phyloP scores from a whole-genome alignment of 441 rosid genomes.

The Euphorbia schlechtendalii region DNA sequence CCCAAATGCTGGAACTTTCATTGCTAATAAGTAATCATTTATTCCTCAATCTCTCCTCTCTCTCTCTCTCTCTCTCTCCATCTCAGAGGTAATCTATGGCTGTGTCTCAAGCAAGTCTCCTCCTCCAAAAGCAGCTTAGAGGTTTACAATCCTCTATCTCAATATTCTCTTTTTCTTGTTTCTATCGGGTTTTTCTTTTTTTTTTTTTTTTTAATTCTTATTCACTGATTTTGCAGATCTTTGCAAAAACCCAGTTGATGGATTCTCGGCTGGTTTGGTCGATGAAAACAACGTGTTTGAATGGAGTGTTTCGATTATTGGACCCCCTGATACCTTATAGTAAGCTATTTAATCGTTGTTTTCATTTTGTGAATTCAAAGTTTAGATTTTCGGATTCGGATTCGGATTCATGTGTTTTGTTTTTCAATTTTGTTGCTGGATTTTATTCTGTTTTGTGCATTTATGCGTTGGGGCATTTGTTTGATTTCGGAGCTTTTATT shows the following conservation, averaged over 20 bases:
- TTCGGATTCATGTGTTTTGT: conserved; percentile 13
- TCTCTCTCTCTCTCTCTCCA: background rate
- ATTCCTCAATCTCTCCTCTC: too few species aligned
- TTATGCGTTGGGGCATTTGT: too few species aligned
- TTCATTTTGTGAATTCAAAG: conserved; percentile 5
- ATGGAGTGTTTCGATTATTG: conserved; percentile 62
- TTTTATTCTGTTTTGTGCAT: background rate
- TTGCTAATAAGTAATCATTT: too few species aligned
- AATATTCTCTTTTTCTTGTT: background rate
- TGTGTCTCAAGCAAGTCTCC: conserved; percentile 59
- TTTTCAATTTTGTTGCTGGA: background rate
- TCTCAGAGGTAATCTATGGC: conserved; percentile 34
- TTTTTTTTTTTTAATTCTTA: too few species aligned
- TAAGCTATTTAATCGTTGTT: conserved; percentile 21
- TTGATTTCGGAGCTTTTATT: too few species aligned
- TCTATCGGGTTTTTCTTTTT: too few species aligned
- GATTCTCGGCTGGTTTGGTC: conserved; percentile 64
- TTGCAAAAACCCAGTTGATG: conserved; percentile 63
- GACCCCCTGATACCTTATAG: conserved; percentile 62
- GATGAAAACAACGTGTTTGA: conserved; percentile 57
- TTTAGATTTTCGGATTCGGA: background rate
- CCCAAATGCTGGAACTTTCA: too few species aligned
- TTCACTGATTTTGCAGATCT: too few species aligned
- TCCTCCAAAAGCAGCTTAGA: conserved; percentile 76
- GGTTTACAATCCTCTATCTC: conserved; percentile 24